Evolutionary conservation across 306 rosid genomes (phyloP), one percentile per base, ranked within the genome.

Genomic region (Medicago lupulina): DNA sequence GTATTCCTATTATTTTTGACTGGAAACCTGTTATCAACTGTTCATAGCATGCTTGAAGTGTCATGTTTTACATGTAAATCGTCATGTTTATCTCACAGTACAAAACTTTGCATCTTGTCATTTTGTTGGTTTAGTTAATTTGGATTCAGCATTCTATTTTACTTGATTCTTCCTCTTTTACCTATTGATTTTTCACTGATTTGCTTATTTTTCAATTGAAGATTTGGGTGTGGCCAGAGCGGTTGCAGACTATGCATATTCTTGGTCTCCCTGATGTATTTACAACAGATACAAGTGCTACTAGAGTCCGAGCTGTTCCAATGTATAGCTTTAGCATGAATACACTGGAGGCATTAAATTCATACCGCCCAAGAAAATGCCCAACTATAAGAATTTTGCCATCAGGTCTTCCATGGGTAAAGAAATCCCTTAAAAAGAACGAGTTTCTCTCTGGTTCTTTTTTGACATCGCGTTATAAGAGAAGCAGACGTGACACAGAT

Each of bases 211-310:
- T 19, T 62, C 82, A 53, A 66, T 59, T 80, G 73, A 70, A 90
- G 96, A 87, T 91, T 72, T 91, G 93, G 87, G 90, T 91, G 70
- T 88, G 96, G 93, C 96, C 96, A 17, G 88, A 88, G 82, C 91
- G 93, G 71, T 81, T 88, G 86, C 91, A 67, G 82, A 88, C 91
- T 38, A 91, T 91, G 96, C 88, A 87, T 81, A 87, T 91, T 75
- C 96, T 91, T 39, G 96, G 96, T 46, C 83, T 70, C 47, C 60
- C 76, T 13, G 88, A 84, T 25, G 78, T 50, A 59, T 91, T 91
- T 69, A 91, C 96, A 9, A 88, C 91, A 11, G 80, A 91, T 57
- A 91, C 93, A 3, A 31, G 83, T 80, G 83, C 84, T 55, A 88
- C 96, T 38, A 83, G 92, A 83, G 93, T 91, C n/a, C 83, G 93